Conservation (phyloP, 2,329 filamentous ascomycete genomes). For the Nigrospora sphaerica region DNA sequence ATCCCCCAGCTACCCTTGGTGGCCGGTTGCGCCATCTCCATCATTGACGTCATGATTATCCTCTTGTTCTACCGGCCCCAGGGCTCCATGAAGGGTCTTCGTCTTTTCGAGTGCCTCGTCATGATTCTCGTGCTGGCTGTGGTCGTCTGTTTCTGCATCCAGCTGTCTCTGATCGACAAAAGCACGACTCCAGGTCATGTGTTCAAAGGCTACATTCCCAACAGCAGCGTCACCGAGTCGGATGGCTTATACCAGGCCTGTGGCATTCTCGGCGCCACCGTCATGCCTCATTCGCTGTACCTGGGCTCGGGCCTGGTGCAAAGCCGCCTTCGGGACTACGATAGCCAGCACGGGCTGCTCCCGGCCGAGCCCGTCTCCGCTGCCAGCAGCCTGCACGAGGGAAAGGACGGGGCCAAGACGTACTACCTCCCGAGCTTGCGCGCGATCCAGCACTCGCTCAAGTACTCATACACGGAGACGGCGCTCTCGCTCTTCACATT, state of each 20-base stretch:
- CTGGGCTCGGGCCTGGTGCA: slow-evolving; percentile 65
- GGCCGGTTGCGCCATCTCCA: slow-evolving; percentile 61
- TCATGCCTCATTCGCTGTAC: slow-evolving; percentile 62
- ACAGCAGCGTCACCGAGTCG: slow-evolving; percentile 47
- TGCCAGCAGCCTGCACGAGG: slow-evolving; percentile 13
- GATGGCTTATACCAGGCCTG: slow-evolving; percentile 62
- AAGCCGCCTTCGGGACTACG: slow-evolving; percentile 57
- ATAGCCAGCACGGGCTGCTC: slow-evolving; percentile 47
- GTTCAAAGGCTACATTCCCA: slow-evolving; percentile 59
- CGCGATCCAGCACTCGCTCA: slow-evolving; percentile 69
- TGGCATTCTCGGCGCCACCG: slow-evolving; percentile 70
- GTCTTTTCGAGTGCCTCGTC: slow-evolving; percentile 60
- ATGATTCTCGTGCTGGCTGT: slow-evolving; percentile 58
- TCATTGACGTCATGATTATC: slow-evolving; percentile 61
- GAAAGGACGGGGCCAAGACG: slow-evolving; percentile 30
- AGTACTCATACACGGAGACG: slow-evolving; percentile 66
- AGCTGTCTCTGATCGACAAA: slow-evolving; percentile 54
- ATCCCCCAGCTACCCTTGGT: slow-evolving; percentile 58
- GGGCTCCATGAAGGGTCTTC: slow-evolving; percentile 49
- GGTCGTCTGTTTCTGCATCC: slow-evolving; percentile 63
- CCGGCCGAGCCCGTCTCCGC: slow-evolving; percentile 23
- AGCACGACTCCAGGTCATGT: slow-evolving; percentile 47
- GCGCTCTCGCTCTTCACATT: slow-evolving; percentile 71
- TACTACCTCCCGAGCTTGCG: slow-evolving; percentile 64
- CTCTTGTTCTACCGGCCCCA: slow-evolving; percentile 59